phyloP scores from a whole-genome alignment of 805 yeast species.

The Cyberlindnera japonica region DNA sequence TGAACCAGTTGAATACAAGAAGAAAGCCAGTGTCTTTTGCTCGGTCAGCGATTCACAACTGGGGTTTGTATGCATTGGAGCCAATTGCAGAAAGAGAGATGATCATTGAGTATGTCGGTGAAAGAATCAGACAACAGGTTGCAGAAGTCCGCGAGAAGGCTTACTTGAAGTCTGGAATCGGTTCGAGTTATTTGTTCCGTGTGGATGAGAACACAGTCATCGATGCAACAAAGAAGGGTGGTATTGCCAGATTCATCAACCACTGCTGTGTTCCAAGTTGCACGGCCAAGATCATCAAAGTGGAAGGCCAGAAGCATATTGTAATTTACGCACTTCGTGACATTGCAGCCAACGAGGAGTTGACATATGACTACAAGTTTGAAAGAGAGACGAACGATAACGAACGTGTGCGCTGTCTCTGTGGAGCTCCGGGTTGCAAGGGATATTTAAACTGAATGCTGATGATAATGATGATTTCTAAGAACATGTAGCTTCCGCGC shows the following conservation, averaged over 20 bases:
- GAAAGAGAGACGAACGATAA: slow-evolving; percentile 87
- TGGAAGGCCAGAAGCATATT: slow-evolving; percentile 89
- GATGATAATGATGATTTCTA: too few species aligned
- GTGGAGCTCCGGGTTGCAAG: slow-evolving; percentile 94
- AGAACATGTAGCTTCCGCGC: too few species aligned
- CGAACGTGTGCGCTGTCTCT: slow-evolving; percentile 83
- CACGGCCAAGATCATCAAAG: slow-evolving; percentile 93
- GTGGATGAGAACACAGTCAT: slow-evolving; percentile 92
- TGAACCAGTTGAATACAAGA: slow-evolving; percentile 84
- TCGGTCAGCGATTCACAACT: slow-evolving; percentile 92
- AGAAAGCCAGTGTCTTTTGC: slow-evolving; percentile 96
- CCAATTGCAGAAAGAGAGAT: slow-evolving; percentile 95
- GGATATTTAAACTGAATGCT: slow-evolving; percentile 74
- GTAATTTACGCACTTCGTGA: slow-evolving; percentile 92
- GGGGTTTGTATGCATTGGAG: slow-evolving; percentile 96
- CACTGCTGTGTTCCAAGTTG: slow-evolving; percentile 98
- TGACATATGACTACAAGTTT: slow-evolving; percentile 94
- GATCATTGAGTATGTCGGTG: slow-evolving; percentile 98
- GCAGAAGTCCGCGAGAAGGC: slow-evolving; percentile 89
- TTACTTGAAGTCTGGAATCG: slow-evolving; percentile 87
- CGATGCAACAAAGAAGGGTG: slow-evolving; percentile 97
- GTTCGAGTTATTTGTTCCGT: slow-evolving; percentile 89
- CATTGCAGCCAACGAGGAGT: slow-evolving; percentile 82
- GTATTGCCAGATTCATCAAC: slow-evolving; percentile 93
- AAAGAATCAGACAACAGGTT: slow-evolving; percentile 85